phyloP scores from a whole-genome alignment of 1,284 basidiomycete species.

The Tilletia indica region DNA sequence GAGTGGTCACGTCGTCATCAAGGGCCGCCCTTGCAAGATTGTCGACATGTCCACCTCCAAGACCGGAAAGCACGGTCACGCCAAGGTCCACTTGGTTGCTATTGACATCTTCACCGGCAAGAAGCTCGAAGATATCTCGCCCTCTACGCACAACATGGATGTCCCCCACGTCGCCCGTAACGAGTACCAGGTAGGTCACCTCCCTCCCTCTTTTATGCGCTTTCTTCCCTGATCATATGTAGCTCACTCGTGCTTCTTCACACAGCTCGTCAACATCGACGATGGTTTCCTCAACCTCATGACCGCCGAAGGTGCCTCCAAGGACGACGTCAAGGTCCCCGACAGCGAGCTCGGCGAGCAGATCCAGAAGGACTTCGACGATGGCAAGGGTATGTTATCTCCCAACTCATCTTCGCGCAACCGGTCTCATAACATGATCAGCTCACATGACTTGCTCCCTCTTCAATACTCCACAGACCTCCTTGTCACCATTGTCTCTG shows the following conservation, averaged over 20 bases:
- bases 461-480: slow-evolving; percentile 58
- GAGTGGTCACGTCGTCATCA: slow-evolving; percentile 94
- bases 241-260: neutral
- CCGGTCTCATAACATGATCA: no score
- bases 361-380: slow-evolving; percentile 75
- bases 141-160: slow-evolving; percentile 99
- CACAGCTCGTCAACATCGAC: slow-evolving; percentile 69
- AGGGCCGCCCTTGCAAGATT: slow-evolving; percentile 85
- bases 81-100: slow-evolving; percentile 96
- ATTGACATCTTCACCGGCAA: slow-evolving; percentile 67
- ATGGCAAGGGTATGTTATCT: slow-evolving; percentile 64
- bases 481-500: slow-evolving; percentile 79
- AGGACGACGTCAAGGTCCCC: slow-evolving; percentile 94
- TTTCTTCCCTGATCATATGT: neutral
- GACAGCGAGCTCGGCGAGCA: slow-evolving; percentile 78
- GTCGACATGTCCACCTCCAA: slow-evolving; percentile 94
- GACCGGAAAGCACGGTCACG: slow-evolving; percentile 95
- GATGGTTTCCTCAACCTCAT: slow-evolving; percentile 88
- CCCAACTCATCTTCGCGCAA: neutral
- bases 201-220: neutral
- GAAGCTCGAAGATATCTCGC: slow-evolving; percentile 82
- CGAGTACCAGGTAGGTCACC: slow-evolving; percentile 66
- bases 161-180: slow-evolving; percentile 88
- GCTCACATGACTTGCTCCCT: neutral
- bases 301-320: slow-evolving; percentile 75